Conservation (phyloP, 441 rosid genomes). For the Pelargonium australe region DNA sequence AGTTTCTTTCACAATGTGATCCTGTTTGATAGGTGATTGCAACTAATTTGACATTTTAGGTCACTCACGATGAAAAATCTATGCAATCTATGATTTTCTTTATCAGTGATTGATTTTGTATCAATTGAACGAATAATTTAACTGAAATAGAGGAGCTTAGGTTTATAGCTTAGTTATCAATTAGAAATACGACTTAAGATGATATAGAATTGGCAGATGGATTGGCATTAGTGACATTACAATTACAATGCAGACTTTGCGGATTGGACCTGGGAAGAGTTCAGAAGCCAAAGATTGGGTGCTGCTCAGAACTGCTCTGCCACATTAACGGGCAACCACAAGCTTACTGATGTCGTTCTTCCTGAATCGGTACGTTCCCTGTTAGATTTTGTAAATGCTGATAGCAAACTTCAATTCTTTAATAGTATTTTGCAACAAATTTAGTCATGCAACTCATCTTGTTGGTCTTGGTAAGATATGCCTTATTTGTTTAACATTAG, state of each 20-base stretch:
- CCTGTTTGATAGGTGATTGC: conserved; percentile 5
- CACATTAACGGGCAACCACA: conserved; percentile 72
- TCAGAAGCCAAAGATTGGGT: conserved; percentile 68
- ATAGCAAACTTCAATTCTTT: background rate
- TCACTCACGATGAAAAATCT: background rate
- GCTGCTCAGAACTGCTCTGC: conserved; percentile 97
- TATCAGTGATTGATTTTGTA: background rate
- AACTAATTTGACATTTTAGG: background rate
- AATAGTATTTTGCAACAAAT: background rate
- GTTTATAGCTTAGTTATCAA: background rate
- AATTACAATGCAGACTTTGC: conserved; percentile 53
- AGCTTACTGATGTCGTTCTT: conserved; percentile 46
- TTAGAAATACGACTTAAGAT: no score
- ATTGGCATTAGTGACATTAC: background rate
- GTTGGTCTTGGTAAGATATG: background rate
- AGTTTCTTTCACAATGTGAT: background rate
- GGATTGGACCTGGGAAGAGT: conserved; percentile 92
- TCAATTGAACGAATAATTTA: background rate
- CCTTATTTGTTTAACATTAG: background rate
- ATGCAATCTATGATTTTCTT: background rate
- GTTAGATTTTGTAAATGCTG: background rate
- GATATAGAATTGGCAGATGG: background rate
- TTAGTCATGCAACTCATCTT: background rate
- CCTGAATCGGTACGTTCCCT: conserved; percentile 42
- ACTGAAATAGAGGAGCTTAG: background rate